A percentile compares a stretch with the other conserved stretches of the same genome.
phyloP scores from a whole-genome alignment of 2,329 filamentous ascomycete genomes.

The Aspergillus pseudoviridinutans region DNA sequence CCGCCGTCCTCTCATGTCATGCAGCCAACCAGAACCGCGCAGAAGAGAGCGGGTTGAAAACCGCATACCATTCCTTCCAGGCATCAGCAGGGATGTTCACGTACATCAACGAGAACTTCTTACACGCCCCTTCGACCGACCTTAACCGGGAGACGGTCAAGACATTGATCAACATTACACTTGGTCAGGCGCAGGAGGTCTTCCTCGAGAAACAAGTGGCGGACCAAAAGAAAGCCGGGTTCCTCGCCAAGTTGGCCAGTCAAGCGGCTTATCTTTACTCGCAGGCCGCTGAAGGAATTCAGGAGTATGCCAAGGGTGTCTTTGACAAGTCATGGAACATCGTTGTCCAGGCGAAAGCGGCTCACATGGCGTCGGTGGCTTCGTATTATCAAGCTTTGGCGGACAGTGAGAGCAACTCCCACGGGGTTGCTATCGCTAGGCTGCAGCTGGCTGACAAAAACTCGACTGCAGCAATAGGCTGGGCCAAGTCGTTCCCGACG shows the following conservation, averaged over 20 bases:
- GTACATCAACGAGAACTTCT: conserved; percentile 99
- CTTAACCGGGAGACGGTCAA: conserved; percentile 94
- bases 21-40: conserved; percentile 87
- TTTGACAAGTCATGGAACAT: conserved; percentile 94
- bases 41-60: conserved; percentile 90
- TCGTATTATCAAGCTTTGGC: conserved; percentile 92
- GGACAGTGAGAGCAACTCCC: conserved; percentile 82
- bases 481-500: conserved; percentile 74
- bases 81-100: conserved; percentile 99
- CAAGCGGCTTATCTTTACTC: conserved; percentile 85
- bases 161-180: conserved; percentile 84
- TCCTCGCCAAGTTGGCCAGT: conserved; percentile 88
- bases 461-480: conserved; percentile 71
- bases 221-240: conserved; percentile 86
- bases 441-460: conserved; percentile 75
- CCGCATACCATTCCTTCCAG: conserved; percentile 96
- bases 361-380: conserved; percentile 76
- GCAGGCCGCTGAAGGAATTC: conserved; percentile 82
- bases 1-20: conserved; percentile 92
- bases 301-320: conserved; percentile 85
- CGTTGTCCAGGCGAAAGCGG: conserved; percentile 68
- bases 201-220: conserved; percentile 94
- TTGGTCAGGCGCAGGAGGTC: conserved; percentile 94
- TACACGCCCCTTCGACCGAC: conserved; percentile 95
- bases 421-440: conserved; percentile 79